phyloP scores from a whole-genome alignment of 176 grass and related monocot species.

The Zea luxurians region DNA sequence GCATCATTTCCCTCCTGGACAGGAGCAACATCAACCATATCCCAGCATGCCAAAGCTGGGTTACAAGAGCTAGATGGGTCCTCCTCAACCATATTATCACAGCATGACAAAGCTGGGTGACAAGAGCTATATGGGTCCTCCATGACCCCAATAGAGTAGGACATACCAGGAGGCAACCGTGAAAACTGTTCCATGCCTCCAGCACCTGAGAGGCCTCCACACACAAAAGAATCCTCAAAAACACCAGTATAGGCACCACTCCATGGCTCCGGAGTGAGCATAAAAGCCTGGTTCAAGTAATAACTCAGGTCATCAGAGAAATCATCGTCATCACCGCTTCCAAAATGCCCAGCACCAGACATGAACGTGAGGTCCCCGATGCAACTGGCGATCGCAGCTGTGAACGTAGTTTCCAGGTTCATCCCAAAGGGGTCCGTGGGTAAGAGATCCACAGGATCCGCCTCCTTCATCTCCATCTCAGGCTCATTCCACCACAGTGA shows the following conservation, averaged over 20 bases:
- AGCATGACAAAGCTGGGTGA: conserved; percentile 31
- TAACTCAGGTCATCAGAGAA: conserved; percentile 42
- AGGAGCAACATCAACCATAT: conserved; percentile 21
- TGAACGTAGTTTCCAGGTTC: conserved; percentile 55
- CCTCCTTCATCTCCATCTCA: conserved; percentile 26
- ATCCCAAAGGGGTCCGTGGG: conserved; percentile 77
- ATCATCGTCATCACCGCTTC: background rate
- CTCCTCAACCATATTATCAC: conserved; percentile 17
- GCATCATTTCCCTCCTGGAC: conserved; percentile 37
- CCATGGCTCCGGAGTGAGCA: background rate
- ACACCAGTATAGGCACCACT: conserved; percentile 17
- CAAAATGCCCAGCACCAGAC: conserved; percentile 34
- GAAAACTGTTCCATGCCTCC: background rate
- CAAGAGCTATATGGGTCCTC: conserved; percentile 25
- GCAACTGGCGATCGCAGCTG: conserved; percentile 47
- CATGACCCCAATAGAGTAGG: conserved; percentile 5
- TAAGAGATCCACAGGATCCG: conserved; percentile 52
- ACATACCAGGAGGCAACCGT: conserved; percentile 9
- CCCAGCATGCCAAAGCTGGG: conserved; percentile 28
- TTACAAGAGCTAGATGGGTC: conserved; percentile 19
- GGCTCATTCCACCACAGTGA: conserved; percentile 37
- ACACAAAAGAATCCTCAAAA: conserved; percentile 29
- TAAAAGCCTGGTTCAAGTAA: conserved; percentile 41
- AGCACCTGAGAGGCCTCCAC: conserved; percentile 8
- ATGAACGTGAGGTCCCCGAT: conserved; percentile 33